Evolutionary conservation across 2,329 filamentous ascomycete species (phyloP).

Genomic region (Neonectria punicea): DNA sequence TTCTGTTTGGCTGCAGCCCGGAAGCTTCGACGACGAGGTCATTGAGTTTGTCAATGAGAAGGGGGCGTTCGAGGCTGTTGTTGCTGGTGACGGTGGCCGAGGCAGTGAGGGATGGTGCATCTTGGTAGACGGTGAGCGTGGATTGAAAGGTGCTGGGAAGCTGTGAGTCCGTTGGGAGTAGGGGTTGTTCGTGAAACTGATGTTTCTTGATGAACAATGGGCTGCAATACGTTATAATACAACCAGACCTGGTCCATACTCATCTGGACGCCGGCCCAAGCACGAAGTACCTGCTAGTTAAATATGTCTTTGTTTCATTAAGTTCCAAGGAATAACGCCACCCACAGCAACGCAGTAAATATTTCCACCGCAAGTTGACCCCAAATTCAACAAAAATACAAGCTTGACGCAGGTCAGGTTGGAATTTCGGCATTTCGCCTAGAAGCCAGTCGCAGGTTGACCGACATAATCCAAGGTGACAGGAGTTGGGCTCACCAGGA

Average conservation of each 20-base stretch:
- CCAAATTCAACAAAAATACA: no score
- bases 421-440: no score
- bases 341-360: no score
- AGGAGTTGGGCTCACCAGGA: conserved; percentile 14
- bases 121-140: conserved; percentile 81
- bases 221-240: not conserved
- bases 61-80: conserved; percentile 74
- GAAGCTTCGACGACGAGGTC: conserved; percentile 82
- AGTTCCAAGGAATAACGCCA: no score
- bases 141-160: conserved; percentile 66
- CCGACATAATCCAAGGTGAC: conserved; percentile 11
- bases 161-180: conserved; percentile 43
- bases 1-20: conserved; percentile 90
- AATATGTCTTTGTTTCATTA: no score
- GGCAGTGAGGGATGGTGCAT: conserved; percentile 88
- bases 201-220: not conserved
- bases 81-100: conserved; percentile 70
- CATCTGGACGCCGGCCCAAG: no score
- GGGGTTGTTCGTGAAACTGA: not conserved
- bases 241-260: no score
- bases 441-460: not conserved
- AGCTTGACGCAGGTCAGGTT: no score
- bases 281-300: no score
- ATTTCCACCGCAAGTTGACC: no score
- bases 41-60: conserved; percentile 73